These are phyloP conservation scores for Talaromyces sp. DNA, from an alignment of 2,329 filamentous ascomycete genomes.

Conservation along the genomic window DNA sequence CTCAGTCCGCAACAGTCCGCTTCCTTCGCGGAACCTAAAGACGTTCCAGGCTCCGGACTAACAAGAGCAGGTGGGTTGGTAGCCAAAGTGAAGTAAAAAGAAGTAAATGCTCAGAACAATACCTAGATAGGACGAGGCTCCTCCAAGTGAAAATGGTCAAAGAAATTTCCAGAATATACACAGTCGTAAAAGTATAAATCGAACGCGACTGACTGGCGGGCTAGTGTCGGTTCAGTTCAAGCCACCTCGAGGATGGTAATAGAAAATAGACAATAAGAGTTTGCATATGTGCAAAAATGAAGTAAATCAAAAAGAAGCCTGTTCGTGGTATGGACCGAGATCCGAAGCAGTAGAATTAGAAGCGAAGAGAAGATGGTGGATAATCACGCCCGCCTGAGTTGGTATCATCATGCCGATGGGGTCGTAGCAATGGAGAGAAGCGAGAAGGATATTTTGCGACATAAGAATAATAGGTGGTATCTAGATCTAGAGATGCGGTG, in stretches of 20 bases:
- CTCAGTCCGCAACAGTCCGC: neutral
- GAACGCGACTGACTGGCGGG: neutral
- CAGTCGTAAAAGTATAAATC: constrained; percentile 9
- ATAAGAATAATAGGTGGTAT: neutral
- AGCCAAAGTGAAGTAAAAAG: neutral
- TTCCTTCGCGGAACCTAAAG: neutral
- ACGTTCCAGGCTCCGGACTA: constrained; percentile 1
- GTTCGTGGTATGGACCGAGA: constrained; percentile 1
- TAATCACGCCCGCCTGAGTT: constrained; percentile 11
- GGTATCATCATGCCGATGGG: constrained; percentile 12
- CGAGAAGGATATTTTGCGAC: constrained; percentile 2
- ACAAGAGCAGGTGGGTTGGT: neutral
- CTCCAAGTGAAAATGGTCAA: neutral
- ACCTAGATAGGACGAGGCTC: neutral
- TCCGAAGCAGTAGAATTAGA: neutral
- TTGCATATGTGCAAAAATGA: constrained; percentile 11
- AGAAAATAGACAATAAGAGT: constrained; percentile 1
- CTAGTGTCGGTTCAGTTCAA: neutral
- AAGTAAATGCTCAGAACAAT: constrained; percentile 1
- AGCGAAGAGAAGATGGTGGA: neutral
- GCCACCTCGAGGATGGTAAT: neutral
- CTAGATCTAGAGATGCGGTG: neutral
- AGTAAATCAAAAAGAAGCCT: constrained; percentile 1
- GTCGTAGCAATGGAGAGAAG: constrained; percentile 11
- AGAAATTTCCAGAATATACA: constrained; percentile 10